These are phyloP conservation scores for Lasiodiplodia gonubiensis DNA, from an alignment of 2,329 filamentous ascomycete genomes.

Conservation along the genomic window DNA sequence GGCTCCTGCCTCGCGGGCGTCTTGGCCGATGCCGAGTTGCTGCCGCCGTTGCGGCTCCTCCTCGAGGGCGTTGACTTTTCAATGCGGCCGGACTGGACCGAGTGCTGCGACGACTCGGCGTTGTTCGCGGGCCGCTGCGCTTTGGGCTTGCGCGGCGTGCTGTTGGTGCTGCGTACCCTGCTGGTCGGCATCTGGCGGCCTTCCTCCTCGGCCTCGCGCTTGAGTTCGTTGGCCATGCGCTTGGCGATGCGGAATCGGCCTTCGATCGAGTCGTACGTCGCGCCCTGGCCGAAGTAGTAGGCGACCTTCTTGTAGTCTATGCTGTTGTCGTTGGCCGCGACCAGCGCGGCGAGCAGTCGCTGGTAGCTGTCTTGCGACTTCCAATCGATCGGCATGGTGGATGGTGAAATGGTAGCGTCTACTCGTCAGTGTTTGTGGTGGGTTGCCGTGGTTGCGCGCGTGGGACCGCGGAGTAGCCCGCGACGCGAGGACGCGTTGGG, in stretches of 20 bases:
- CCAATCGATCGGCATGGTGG: slow-evolving; percentile 46
- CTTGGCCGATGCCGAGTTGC: not conserved
- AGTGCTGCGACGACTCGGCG: slow-evolving; percentile 7
- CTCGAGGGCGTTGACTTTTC: slow-evolving; percentile 20
- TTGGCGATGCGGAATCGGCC: slow-evolving; percentile 54
- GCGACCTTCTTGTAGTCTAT: slow-evolving; percentile 54
- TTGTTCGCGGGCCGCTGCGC: slow-evolving; percentile 19
- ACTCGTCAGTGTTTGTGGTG: not conserved
- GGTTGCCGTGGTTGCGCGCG: slow-evolving; percentile 15
- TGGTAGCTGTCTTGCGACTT: slow-evolving; percentile 43
- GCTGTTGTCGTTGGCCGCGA: slow-evolving; percentile 43
- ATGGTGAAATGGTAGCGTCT: not conserved
- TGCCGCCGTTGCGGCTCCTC: slow-evolving; percentile 2
- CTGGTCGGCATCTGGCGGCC: slow-evolving; percentile 30
- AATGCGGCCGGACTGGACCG: slow-evolving; percentile 20
- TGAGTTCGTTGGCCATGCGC: slow-evolving; percentile 46
- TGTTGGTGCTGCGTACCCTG: slow-evolving; percentile 10
- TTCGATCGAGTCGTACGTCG: slow-evolving; percentile 57
- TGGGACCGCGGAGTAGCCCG: not conserved
- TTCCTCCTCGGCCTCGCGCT: slow-evolving; percentile 34
- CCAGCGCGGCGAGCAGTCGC: slow-evolving; percentile 49
- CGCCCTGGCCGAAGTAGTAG: slow-evolving; percentile 51
- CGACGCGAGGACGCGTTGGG: slow-evolving; percentile 13
- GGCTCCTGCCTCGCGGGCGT: not conserved
- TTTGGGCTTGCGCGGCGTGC: slow-evolving; percentile 33